phyloP scores from a whole-genome alignment of 108 stramenopile genomes.

The Skeletonema grethae region DNA sequence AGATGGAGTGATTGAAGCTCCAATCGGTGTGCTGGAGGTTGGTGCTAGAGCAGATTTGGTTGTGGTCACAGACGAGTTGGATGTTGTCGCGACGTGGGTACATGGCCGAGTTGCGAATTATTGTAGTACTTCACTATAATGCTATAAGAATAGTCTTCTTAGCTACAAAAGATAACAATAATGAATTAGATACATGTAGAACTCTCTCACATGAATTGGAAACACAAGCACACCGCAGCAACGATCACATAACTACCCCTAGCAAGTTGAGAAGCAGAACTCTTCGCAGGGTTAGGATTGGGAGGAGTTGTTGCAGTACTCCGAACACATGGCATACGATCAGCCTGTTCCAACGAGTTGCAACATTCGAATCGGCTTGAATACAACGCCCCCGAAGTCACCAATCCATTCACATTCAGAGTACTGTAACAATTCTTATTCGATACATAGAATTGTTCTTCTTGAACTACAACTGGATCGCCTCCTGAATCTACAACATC shows the following conservation, averaged over 20 bases:
- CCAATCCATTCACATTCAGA: neutral
- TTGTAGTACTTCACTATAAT: neutral
- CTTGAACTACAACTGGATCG: neutral
- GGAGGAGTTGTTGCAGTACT: neutral
- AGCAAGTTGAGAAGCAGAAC: neutral
- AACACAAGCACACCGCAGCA: neutral
- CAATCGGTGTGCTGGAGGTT: conserved; percentile 34
- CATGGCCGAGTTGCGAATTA: conserved; percentile 13
- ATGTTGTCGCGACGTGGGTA: conserved; percentile 31
- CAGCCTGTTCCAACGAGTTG: neutral
- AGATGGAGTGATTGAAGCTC: neutral
- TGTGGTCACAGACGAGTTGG: conserved; percentile 27
- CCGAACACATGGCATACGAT: neutral
- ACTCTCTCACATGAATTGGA: neutral
- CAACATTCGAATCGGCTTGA: neutral
- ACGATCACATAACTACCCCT: neutral
- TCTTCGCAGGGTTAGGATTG: neutral
- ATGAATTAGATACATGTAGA: neutral
- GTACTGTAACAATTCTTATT: neutral
- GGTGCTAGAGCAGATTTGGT: conserved; percentile 38
- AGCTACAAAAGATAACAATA: neutral
- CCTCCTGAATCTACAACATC: too few species aligned
- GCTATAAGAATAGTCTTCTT: neutral
- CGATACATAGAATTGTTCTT: neutral
- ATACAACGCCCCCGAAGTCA: neutral